Percentiles rank a stretch among this genome's conserved stretches.
Conservation (phyloP, 495 filamentous ascomycete species). For the Annulohypoxylon moriforme region DNA sequence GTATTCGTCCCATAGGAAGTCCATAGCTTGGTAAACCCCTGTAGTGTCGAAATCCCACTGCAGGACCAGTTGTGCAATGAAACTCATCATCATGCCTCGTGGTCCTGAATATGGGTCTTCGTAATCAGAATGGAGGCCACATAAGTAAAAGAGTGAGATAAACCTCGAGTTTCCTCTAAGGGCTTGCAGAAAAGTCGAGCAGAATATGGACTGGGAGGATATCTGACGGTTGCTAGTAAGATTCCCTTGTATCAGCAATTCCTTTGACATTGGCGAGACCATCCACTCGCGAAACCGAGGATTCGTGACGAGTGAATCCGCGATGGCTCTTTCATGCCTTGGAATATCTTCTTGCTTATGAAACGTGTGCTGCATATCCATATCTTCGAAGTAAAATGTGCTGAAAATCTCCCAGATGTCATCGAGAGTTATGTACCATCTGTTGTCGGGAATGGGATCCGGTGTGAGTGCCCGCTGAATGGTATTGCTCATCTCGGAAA, state of each 20-base stretch:
- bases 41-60: not conserved
- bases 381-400: not conserved
- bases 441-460: not conserved
- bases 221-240: not conserved
- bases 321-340: not conserved
- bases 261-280: not conserved
- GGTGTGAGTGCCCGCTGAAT: not conserved
- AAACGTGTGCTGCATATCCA: not conserved
- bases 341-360: not conserved
- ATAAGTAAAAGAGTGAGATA: not conserved
- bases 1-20: not conserved
- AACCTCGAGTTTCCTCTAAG: not conserved
- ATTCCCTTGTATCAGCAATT: not conserved
- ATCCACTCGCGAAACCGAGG: not conserved
- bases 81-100: not conserved
- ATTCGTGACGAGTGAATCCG: not conserved
- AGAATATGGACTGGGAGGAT: not conserved
- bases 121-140: not conserved
- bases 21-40: not conserved
- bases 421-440: not conserved
- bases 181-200: not conserved
- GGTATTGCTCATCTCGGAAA: not conserved
- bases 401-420: not conserved
- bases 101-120: not conserved
- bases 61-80: not conserved